Conservation (phyloP, 495 filamentous ascomycete species). For the Lentithecium fluviatile region DNA sequence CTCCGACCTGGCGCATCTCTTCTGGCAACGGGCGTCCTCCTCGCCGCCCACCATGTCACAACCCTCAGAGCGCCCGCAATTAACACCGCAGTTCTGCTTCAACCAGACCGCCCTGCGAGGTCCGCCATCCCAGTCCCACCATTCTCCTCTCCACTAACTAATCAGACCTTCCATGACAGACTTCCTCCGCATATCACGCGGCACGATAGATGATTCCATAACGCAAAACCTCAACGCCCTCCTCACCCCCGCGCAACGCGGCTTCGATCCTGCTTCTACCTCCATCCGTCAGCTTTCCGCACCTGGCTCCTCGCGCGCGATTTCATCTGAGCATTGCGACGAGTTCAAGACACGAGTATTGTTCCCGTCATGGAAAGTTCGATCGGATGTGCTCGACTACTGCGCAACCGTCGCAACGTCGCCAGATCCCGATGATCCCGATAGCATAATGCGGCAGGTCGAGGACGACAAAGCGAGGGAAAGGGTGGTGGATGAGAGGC, state of each 20-base stretch:
- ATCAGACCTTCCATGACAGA: conserved; percentile 54
- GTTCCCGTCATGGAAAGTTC: conserved; percentile 83
- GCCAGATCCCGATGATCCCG: conserved; percentile 86
- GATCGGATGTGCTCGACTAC: conserved; percentile 84
- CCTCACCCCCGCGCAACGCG: conserved; percentile 65
- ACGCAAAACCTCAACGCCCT: conserved; percentile 91
- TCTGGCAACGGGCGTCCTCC: conserved; percentile 35
- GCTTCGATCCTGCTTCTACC: conserved; percentile 82
- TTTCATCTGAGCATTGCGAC: conserved; percentile 62
- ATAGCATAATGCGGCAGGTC: conserved; percentile 63
- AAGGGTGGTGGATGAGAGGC: conserved; percentile 76
- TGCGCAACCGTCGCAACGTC: conserved; percentile 85
- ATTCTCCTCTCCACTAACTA: conserved; percentile 19
- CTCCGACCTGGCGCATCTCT: conserved; percentile 34
- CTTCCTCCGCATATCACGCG: conserved; percentile 86
- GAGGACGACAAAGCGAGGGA: conserved; percentile 72
- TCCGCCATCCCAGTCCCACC: conserved; percentile 41
- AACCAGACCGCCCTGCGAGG: conserved; percentile 81
- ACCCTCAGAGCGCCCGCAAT: conserved; percentile 56
- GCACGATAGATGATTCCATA: conserved; percentile 88
- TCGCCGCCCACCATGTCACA: conserved; percentile 56
- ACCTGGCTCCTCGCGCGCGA: conserved; percentile 44
- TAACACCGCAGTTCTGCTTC: conserved; percentile 93
- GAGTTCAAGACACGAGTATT: conserved; percentile 75
- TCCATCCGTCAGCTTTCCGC: conserved; percentile 53